Conservation (phyloP, 2,329 filamentous ascomycete species). For the Bipolaris bicolor region DNA sequence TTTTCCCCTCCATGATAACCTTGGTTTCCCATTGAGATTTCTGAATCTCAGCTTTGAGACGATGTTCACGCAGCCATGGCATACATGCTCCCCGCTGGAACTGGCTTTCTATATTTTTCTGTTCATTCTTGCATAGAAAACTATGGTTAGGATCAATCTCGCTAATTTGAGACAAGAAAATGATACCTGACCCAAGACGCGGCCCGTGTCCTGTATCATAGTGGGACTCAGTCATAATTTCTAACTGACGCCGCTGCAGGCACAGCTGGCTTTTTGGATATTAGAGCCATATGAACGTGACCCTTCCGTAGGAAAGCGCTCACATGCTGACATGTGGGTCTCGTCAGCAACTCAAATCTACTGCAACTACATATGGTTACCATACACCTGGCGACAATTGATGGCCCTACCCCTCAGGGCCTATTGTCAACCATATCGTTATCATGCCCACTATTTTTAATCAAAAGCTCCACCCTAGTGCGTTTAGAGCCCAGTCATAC, state of each 20-base stretch:
- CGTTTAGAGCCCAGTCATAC: too few relatives aligned
- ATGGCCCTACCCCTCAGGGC: neutral
- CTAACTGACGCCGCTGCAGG: neutral
- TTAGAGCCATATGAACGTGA: neutral
- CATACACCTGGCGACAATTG: neutral
- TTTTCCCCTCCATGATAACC: neutral
- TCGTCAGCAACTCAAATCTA: neutral
- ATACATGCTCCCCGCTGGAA: neutral
- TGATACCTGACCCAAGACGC: slow-evolving; percentile 1
- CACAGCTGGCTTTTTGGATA: neutral
- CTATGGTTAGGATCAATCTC: neutral
- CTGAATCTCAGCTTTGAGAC: slow-evolving; percentile 3
- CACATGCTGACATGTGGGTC: slow-evolving; percentile 1
- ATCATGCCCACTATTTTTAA: too few relatives aligned
- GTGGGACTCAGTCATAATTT: neutral
- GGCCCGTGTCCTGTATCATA: slow-evolving; percentile 4
- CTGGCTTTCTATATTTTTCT: neutral
- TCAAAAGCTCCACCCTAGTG: too few relatives aligned
- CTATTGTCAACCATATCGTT: neutral
- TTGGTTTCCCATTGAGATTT: neutral
- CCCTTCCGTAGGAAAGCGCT: neutral
- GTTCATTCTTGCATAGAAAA: neutral
- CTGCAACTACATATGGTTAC: neutral
- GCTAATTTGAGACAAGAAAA: slow-evolving; percentile 2
- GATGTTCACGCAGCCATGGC: slow-evolving; percentile 3